Percentiles rank a stretch among this genome's conserved stretches.
These are phyloP conservation scores for Phytopythium ostracodes DNA, from an alignment of 352 stramenopile genomes.

Conservation along the genomic window DNA sequence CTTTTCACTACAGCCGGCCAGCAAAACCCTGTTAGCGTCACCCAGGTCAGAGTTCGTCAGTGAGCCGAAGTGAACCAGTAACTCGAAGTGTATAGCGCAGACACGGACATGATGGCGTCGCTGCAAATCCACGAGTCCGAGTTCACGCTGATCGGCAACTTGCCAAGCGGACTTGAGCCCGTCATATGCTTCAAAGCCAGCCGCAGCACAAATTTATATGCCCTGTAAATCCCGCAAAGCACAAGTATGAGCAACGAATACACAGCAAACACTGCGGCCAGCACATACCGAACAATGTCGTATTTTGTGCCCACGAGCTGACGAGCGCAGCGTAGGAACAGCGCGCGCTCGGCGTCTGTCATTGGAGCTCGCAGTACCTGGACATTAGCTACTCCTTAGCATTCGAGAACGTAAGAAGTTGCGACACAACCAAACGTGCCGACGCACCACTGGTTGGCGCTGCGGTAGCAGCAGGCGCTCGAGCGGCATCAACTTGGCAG, in stretches of 20 bases:
- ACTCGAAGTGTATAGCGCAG: too few relatives aligned
- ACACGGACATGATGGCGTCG: constrained; percentile 71
- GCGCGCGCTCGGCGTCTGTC: constrained; percentile 30
- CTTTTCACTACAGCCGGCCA: constrained; percentile 49
- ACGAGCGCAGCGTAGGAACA: constrained; percentile 56
- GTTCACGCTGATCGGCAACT: constrained; percentile 43
- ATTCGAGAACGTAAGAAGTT: too few relatives aligned
- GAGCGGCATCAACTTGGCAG: constrained; percentile 50
- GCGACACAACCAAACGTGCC: neutral
- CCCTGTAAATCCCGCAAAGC: constrained; percentile 32
- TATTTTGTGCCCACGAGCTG: constrained; percentile 65
- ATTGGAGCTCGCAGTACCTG: constrained; percentile 60
- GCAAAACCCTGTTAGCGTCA: constrained; percentile 33
- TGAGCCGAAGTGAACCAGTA: too few relatives aligned
- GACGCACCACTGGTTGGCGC: constrained; percentile 59
- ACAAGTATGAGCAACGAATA: too few relatives aligned
- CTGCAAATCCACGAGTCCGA: constrained; percentile 73
- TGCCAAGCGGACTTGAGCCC: constrained; percentile 33
- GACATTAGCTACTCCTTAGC: neutral
- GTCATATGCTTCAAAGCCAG: constrained; percentile 47
- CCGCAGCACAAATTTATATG: constrained; percentile 59
- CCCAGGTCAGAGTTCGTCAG: too few relatives aligned
- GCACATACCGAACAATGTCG: constrained; percentile 54
- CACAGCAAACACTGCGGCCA: too few relatives aligned
- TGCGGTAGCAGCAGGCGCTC: constrained; percentile 62